Base-by-base conservation (phyloP, 1,284 basidiomycete genomes). In the Cutaneotrichosporon sp. region DNA sequence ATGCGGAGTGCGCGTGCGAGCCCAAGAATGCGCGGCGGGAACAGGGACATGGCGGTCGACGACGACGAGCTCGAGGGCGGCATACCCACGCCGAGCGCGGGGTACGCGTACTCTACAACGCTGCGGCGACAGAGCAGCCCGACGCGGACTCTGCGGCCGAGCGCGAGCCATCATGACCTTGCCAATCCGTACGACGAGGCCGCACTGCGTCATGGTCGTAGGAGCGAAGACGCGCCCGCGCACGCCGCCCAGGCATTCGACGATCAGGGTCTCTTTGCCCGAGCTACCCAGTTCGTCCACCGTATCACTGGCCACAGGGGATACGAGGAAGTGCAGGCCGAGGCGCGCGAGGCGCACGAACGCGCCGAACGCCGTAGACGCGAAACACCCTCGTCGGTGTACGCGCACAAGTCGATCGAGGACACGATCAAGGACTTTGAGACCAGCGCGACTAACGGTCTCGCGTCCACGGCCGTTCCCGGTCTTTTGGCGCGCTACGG, bases 101-200 rank as follows among this genome's bases (percentile, higher is more conserved):
- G 59, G 18, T 90, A 90, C 65, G 84, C 87, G 2, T 90, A 88
- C 74, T 87, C 85, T 60, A 90, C 88, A 0, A 88, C 85, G 0
- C 77, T 90, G 21, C 74, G 87, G 48, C 72, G 88, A 56, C 87
- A 89, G 60, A 40, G 23, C 36, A 35, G 33, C 14, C 57, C 57
- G n/a, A 52, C 46, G 21, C 57, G 54, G 37, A 35, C 40, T 14
- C 21, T 44, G 33, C 51, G 51, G 8, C 42, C 47, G n/a, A 30
- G 34, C 22, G 18, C 37, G 39, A 40, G 26, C 51, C 34, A 41
- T 4, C 49, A 35, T 14, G 57, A 56, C 49, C 37, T 51, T 4
- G 36, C 51, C 34, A 59, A 59, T 30, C 57, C 57, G 12, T 59
- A 55, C 41, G 54, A 51, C 26, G 23, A 30, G 8, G 34, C 15